Base-by-base conservation (phyloP, 441 rosid genomes). In the Monsonia emarginata region DNA sequence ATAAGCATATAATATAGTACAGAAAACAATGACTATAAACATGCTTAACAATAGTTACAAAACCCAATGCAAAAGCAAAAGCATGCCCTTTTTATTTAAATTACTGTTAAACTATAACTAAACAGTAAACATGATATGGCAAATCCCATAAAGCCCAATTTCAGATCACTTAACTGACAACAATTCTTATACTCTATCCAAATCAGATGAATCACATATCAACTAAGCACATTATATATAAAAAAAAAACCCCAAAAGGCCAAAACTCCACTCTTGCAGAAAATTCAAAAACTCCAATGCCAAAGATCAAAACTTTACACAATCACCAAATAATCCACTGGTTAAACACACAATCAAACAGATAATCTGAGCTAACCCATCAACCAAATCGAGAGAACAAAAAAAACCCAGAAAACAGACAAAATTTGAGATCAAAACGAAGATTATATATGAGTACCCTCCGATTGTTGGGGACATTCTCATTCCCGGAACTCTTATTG, bases 371-470 rank as follows among this genome's bases (percentile, higher is more conserved):
- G 7, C 52, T 3, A 16, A 44, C 21, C 52, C 52, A 44, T 8
- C 0, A 44, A 44, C 16, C 52, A 44, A 44, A 44, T 44, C 19
- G 3, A 11, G 4, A 34, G 34, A 31, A 31, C 8, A n/a, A 44
- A 44, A 16, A 46, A 46, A 14, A 42, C 2, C 0, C 4, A 52
- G 2, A 52, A 54, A 54, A 56, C 0, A 48, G 0, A 18, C 56
- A 58, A 44, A n/a, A 26, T 11, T 32, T 0, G 28, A 72, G 71
- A 61, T 61, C 63, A 56, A 40, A 61, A 34, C 31, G 63, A 21
- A 63, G 46, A 60, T n/a, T 9, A 61, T 27, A 21, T 9, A 61
- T 27, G 21, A 72, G 44, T 77, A 82, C 88, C 89, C 71, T 85
- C 72, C 84, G 71, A 64, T 57, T 78, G 50, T 32, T 74, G 62